A percentile compares a stretch with the other conserved stretches of the same genome.
Conservation (phyloP, 2,329 filamentous ascomycete species). For the Elsinoe australis region DNA sequence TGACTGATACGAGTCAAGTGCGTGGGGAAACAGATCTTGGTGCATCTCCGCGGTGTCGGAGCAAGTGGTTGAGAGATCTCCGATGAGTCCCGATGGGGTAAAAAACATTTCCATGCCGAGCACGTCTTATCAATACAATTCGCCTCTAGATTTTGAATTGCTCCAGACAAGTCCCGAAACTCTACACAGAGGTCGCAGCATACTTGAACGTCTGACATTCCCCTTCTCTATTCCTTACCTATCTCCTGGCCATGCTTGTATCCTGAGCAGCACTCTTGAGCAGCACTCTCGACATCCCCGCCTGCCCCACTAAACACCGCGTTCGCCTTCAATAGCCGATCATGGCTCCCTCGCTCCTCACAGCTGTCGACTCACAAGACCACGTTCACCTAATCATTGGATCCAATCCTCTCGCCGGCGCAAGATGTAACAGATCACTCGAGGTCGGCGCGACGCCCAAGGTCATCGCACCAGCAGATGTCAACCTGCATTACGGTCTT, state of each 20-base stretch:
- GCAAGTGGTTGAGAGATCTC: constrained; percentile 9
- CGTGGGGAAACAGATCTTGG: background rate
- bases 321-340: background rate
- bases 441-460: constrained; percentile 74
- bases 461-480: constrained; percentile 62
- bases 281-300: background rate
- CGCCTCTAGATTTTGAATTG: background rate
- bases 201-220: background rate
- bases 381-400: constrained; percentile 82
- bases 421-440: constrained; percentile 71
- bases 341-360: constrained; percentile 55
- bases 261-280: background rate
- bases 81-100: background rate
- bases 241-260: background rate
- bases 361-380: constrained; percentile 60
- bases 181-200: background rate
- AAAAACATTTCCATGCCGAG: constrained; percentile 7
- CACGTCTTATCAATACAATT: constrained; percentile 5
- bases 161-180: too few species aligned
- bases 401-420: constrained; percentile 76
- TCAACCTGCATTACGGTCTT: constrained; percentile 50
- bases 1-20: background rate
- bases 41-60: constrained; percentile 14
- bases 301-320: background rate
- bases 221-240: too few species aligned